These are phyloP conservation scores for Glaciozyma antarctica DNA, from an alignment of 768 basidiomycete genomes.

Conservation along the genomic window DNA sequence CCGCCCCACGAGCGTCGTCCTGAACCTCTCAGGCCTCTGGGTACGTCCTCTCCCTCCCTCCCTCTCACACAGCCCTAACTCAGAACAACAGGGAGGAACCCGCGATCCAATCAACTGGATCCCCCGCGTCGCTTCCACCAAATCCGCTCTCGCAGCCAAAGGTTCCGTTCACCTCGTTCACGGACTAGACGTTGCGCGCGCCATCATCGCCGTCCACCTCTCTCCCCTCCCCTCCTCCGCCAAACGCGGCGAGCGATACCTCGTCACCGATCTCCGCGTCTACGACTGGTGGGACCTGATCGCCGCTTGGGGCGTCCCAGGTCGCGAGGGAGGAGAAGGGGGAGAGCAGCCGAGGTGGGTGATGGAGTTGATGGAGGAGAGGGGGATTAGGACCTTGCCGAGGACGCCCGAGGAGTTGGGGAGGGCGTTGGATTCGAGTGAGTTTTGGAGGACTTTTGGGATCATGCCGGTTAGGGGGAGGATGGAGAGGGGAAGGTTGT, in stretches of 20 bases:
- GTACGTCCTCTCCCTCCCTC: background rate
- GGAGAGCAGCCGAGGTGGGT: conserved; percentile 50
- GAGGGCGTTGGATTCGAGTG: conserved; percentile 51
- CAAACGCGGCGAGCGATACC: conserved; percentile 7
- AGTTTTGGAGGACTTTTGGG: conserved; percentile 48
- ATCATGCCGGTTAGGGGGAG: conserved; percentile 29
- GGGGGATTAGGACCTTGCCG: conserved; percentile 49
- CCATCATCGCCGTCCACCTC: conserved; percentile 52
- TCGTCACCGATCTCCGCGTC: conserved; percentile 32
- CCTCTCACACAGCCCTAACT: too few species aligned
- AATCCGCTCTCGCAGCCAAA: conserved; percentile 50
- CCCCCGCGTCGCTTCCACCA: conserved; percentile 48
- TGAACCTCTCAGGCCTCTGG: conserved; percentile 58
- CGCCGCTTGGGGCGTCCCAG: background rate
- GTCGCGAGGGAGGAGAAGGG: background rate
- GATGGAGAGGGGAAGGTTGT: conserved; percentile 14
- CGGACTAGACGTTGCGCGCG: conserved; percentile 51
- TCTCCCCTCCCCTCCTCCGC: conserved; percentile 44
- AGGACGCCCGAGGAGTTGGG: conserved; percentile 47
- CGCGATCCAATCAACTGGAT: conserved; percentile 51
- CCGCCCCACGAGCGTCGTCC: conserved; percentile 47
- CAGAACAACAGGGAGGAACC: conserved; percentile 42
- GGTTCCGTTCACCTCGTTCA: conserved; percentile 56
- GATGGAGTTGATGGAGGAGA: conserved; percentile 51
- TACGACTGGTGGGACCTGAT: conserved; percentile 55